Conservation (phyloP, 345 rosid species). For the Eucalyptus guilfoylei region DNA sequence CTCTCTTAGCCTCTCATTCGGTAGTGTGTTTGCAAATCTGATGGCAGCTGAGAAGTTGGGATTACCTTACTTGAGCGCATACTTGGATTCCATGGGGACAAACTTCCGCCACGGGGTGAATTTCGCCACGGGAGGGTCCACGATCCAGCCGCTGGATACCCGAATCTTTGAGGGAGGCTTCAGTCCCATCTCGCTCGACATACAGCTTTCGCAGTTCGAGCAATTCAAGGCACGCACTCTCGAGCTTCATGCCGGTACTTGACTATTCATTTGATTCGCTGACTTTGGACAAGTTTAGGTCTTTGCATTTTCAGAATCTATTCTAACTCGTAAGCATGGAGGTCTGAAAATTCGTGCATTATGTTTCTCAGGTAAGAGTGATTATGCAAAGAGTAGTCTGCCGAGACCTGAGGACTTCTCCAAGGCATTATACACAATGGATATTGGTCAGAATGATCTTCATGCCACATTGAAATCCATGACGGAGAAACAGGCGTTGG, state of each 20-base stretch:
- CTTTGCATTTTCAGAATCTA: background rate
- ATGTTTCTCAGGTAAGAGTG: constrained; percentile 25
- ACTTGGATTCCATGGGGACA: constrained; percentile 72
- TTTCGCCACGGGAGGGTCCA: constrained; percentile 93
- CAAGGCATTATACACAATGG: constrained; percentile 80
- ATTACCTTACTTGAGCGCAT: constrained; percentile 75
- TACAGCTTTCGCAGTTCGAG: constrained; percentile 70
- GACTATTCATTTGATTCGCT: background rate
- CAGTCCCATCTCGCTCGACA: constrained; percentile 74
- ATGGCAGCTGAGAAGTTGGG: constrained; percentile 62
- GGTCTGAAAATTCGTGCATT: background rate
- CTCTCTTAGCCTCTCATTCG: background rate
- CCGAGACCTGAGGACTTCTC: constrained; percentile 76
- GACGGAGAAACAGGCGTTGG: constrained; percentile 57
- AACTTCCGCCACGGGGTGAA: constrained; percentile 79
- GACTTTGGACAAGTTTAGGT: constrained; percentile 32
- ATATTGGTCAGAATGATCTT: constrained; percentile 94
- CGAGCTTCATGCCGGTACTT: background rate
- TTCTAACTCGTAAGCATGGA: background rate
- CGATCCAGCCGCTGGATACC: constrained; percentile 68
- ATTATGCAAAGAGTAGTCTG: constrained; percentile 40
- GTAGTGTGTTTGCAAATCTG: background rate
- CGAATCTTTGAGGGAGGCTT: constrained; percentile 70
- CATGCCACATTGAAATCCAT: constrained; percentile 61
- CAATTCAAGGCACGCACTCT: constrained; percentile 64